Percentiles rank a stretch among this genome's conserved stretches.
phyloP scores from a whole-genome alignment of 139 green algal genomes.

The Tetraselmis chui region DNA sequence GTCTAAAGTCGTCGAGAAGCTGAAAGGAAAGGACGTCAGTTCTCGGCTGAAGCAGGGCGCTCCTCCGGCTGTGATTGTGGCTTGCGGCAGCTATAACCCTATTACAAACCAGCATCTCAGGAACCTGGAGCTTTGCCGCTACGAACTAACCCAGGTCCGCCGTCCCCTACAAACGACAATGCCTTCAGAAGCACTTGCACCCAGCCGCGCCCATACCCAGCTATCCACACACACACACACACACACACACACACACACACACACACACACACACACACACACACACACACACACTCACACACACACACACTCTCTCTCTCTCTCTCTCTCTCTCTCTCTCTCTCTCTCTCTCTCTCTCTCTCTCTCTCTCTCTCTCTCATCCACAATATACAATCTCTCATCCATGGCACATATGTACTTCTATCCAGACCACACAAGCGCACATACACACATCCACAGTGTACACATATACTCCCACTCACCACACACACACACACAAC shows the following conservation, averaged over 20 bases:
- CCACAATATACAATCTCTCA: no score
- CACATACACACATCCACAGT: no score
- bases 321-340: no score
- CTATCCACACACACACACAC: not conserved
- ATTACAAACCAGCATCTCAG: not conserved
- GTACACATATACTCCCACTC: no score
- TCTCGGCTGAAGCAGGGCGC: not conserved
- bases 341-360: no score
- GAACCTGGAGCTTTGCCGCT: not conserved
- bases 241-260: not conserved
- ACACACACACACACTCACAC: not conserved
- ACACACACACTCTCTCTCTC: not conserved
- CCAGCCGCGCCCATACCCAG: not conserved
- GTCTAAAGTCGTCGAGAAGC: not conserved
- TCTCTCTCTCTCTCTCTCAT: no score
- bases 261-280: no score
- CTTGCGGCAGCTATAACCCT: not conserved
- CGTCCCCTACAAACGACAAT: no score
- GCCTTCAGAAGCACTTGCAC: no score
- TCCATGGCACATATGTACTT: no score
- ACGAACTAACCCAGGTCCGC: not conserved
- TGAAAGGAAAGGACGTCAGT: not conserved
- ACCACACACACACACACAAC: no score
- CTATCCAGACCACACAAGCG: no score
- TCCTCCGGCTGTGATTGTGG: not conserved